Evolutionary conservation across 768 basidiomycete species (phyloP).

Genomic region (Chlorophyllum brunneum): DNA sequence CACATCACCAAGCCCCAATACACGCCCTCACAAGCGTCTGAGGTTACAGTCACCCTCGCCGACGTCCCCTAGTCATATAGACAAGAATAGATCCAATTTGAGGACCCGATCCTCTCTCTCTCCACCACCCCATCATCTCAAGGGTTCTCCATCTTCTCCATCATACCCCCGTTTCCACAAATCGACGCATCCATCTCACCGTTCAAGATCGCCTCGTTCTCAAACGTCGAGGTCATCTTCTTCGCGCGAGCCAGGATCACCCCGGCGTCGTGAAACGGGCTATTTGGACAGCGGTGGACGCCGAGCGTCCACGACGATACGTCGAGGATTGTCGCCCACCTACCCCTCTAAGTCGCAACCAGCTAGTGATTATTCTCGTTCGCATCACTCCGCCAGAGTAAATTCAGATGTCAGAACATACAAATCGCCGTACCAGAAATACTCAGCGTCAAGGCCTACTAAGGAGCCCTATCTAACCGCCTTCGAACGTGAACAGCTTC

Average conservation of each 20-base stretch:
- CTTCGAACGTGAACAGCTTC: background rate
- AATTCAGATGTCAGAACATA: background rate
- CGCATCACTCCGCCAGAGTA: too few relatives aligned
- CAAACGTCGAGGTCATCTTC: background rate
- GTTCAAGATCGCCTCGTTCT: background rate
- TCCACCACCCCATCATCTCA: background rate
- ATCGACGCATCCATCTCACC: background rate
- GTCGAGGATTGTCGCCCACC: too few relatives aligned
- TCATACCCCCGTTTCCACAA: background rate
- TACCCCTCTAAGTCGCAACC: too few relatives aligned
- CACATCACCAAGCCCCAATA: background rate
- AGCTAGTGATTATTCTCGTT: too few relatives aligned
- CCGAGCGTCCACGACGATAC: background rate
- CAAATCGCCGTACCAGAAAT: too few relatives aligned
- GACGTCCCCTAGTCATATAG: background rate
- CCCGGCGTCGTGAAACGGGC: background rate
- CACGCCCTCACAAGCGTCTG: constrained; percentile 1
- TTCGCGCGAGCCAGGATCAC: background rate
- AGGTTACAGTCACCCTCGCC: constrained; percentile 1
- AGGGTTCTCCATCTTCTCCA: background rate
- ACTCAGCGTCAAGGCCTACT: background rate
- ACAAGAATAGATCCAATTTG: background rate
- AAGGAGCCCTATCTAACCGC: background rate
- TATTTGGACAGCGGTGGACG: background rate
- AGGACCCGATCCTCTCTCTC: background rate